Base-by-base conservation (phyloP, 192 early-diverging fungal genomes). In the Kickxella alabastrina region DNA sequence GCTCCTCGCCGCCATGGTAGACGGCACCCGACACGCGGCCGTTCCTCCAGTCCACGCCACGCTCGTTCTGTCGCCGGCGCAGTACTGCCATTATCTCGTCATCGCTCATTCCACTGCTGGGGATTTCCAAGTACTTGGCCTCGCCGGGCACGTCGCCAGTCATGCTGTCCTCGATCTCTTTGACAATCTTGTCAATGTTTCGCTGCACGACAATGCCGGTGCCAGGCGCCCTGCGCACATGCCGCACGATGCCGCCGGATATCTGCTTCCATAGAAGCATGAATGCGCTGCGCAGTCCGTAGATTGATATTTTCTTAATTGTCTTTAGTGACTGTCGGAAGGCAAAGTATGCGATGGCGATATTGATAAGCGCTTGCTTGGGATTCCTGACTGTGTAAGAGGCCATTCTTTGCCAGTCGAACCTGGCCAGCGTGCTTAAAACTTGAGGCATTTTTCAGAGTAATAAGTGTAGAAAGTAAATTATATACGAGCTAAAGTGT, bases 1-100 rank as follows among this genome's bases (percentile, higher is more conserved):
- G 76, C 34, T 87, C 83, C 35, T 88, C 84, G 45, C 91, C 92
- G 57, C 92, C 91, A 63, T 98, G 92, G 71, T 98, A 98, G 31
- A 98, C 83, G 4, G 89, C 85, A 21, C 95, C 95, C 17, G 88
- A 91, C 8, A 89, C 85, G 44, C 85, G 86, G 21, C 95, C 95
- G 35, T 79, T 79, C 49, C 87, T 77, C 92, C 92, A 98, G 47
- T 92, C 82, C 12, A 83, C 62, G 25, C 83, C 66, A 3, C 73
- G 69, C 67, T 89, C 80, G 26, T 62, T 61, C 40, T 82, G 81
- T 14, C 77, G 70, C 70, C 82, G 79, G 26, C 70, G 51, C 23
- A 92, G 76, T 22, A 87, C 78, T 2, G 75, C 59, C n/a, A 81
- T 53, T 31, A 93, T 74, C 43, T 77, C 62, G 6, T 82, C 66